Base-by-base conservation (phyloP, 164 flowering plant species). In the Buxus sempervirens region DNA sequence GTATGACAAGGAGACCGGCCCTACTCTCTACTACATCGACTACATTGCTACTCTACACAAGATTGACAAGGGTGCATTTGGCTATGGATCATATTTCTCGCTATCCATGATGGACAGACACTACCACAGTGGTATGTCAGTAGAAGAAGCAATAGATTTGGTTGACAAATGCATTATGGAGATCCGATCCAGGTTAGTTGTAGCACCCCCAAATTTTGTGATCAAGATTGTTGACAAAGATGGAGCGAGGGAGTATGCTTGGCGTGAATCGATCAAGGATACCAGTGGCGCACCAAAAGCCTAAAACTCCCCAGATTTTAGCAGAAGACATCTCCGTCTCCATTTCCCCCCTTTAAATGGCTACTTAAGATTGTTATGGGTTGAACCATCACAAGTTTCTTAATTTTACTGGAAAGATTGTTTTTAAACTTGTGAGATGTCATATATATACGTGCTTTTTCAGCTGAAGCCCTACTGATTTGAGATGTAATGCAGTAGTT, bases 41-140 rank as follows among this genome's bases (percentile, higher is more conserved):
- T 95, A 95, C 78, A 92, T 92, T 78, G 96, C 98, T 1, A 79
- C 96, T n/a, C 84, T 89, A 64, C 96, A 91, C 93, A 95, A 95
- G 84, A 77, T 95, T 32, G 96, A 95, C 16, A 92, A 90, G 85
- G 97, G 88, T 24, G 97, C 98, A 22, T 95, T 95, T 79, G 98
- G 98, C 20, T 95, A 95, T 51, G 97, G 98, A 1, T 85, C 97
- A 23, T 95, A 89, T 65, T 95, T 95, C 75, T 82, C 88, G 9
- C 91, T 95, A 15, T 54, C 98, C 61, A 84, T 88, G 96, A 92
- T 95, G 98, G 97, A 95, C 74, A 75, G 98, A 53, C 94, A 89
- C 86, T 95, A 81, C 80, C 93, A 84, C 72, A 85, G 83, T 49
- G 87, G 88, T 65, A 92, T 95, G 97, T 76, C 96, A 0, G 75